Conservation (phyloP, 495 filamentous ascomycete genomes). For the Talaromyces thailandensis region DNA sequence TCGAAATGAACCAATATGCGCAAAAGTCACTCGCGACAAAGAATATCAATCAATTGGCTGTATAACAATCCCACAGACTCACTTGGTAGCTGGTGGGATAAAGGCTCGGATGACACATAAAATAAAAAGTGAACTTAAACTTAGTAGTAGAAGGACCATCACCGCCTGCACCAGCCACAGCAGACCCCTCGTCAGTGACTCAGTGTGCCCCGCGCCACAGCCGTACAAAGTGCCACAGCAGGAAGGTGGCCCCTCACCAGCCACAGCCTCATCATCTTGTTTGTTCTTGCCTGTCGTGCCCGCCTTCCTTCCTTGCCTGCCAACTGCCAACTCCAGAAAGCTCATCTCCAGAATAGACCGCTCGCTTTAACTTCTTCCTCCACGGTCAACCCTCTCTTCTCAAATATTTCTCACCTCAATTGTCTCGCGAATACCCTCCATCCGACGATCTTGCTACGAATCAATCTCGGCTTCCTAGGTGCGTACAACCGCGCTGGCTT, state of each 20-base stretch:
- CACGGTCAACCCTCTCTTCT: background rate
- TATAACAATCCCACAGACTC: background rate
- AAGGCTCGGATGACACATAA: background rate
- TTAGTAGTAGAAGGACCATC: background rate
- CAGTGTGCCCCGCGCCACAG: background rate
- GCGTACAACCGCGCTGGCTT: background rate
- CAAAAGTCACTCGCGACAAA: background rate
- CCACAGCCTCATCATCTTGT: background rate
- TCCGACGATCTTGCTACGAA: background rate
- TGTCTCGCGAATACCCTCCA: background rate
- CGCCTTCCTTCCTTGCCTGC: background rate
- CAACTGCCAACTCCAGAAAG: background rate
- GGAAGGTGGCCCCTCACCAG: slow-evolving; percentile 3
- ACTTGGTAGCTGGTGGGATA: background rate
- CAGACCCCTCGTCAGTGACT: background rate
- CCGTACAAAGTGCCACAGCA: background rate
- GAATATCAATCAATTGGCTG: background rate
- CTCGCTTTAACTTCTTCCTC: background rate
- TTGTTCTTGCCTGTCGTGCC: background rate
- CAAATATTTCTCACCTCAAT: background rate
- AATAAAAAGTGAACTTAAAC: background rate
- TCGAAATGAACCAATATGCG: background rate
- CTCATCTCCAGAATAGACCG: background rate
- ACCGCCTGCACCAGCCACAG: slow-evolving; percentile 4
- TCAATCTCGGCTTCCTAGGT: background rate